A percentile compares a stretch with the other conserved stretches of the same genome.
Conservation (phyloP, 345 rosid species). For the Gossypium ekmanianum region DNA sequence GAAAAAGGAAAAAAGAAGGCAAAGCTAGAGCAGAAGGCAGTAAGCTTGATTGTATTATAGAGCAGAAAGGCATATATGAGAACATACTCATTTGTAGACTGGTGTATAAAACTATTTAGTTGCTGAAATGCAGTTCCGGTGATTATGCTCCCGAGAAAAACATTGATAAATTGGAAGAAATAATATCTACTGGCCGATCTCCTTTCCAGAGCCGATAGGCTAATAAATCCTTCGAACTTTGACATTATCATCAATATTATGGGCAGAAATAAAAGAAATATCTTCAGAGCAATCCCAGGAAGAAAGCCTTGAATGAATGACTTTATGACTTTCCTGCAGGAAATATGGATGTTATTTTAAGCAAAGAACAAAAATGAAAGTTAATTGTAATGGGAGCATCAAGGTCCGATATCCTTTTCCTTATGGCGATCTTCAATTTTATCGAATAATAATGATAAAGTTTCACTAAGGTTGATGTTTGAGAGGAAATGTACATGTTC, state of each 20-base stretch:
- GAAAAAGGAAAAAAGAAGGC: neutral
- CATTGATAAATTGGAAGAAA: slow-evolving; percentile 82
- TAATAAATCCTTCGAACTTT: slow-evolving; percentile 82
- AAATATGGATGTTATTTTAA: slow-evolving; percentile 4
- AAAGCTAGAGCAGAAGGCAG: neutral
- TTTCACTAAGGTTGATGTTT: neutral
- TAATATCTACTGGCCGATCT: slow-evolving; percentile 74
- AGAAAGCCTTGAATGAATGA: slow-evolving; percentile 93
- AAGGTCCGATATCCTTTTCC: too few relatives aligned
- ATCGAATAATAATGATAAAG: neutral
- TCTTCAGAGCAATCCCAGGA: slow-evolving; percentile 90
- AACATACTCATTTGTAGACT: slow-evolving; percentile 86
- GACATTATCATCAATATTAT: slow-evolving; percentile 88
- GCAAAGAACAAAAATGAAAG: neutral
- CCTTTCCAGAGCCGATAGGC: slow-evolving; percentile 70
- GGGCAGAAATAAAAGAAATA: slow-evolving; percentile 81
- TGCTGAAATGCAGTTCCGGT: slow-evolving; percentile 94
- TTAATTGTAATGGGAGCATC: neutral
- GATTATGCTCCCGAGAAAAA: slow-evolving; percentile 89
- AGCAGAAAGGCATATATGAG: slow-evolving; percentile 7
- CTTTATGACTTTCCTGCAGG: slow-evolving; percentile 62
- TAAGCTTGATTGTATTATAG: neutral
- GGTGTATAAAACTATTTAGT: slow-evolving; percentile 71
- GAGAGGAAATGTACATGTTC: neutral
- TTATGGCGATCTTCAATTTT: too few relatives aligned